These are phyloP conservation scores for Fusarium albidum DNA, from an alignment of 2,329 filamentous ascomycete species.

Conservation along the genomic window DNA sequence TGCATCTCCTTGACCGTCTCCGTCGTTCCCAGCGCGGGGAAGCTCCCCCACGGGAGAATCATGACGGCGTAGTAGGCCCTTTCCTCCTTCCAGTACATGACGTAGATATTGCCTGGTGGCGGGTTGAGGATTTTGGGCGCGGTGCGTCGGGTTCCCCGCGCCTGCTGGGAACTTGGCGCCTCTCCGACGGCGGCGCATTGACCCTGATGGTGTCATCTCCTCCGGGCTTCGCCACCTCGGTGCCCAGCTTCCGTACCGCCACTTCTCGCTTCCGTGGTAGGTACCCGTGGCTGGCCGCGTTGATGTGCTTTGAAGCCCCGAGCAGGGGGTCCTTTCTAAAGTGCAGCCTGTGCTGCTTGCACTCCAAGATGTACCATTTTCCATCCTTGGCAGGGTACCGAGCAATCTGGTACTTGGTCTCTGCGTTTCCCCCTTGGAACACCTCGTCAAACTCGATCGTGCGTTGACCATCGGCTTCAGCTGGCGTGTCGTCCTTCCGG, in stretches of 20 bases:
- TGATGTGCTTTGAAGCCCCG: conserved; percentile 5
- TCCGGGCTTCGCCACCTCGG: neutral
- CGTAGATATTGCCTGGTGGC: conserved; percentile 11
- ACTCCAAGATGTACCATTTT: conserved; percentile 18
- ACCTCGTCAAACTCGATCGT: conserved; percentile 14
- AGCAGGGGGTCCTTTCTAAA: conserved; percentile 5
- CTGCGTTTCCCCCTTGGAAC: conserved; percentile 13
- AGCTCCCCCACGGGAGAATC: neutral
- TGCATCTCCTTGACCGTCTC: neutral
- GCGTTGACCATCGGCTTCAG: neutral
- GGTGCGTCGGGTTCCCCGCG: neutral
- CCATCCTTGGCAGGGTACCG: neutral
- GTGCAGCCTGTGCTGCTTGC: neutral
- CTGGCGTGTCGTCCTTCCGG: too few species aligned
- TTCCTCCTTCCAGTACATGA: neutral
- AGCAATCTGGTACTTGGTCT: conserved; percentile 1
- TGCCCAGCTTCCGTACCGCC: conserved; percentile 6
- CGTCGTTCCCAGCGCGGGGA: neutral
- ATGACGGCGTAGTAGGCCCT: neutral
- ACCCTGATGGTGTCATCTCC: too few species aligned
- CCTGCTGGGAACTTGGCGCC: too few species aligned
- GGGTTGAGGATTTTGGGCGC: neutral
- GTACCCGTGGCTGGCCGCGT: neutral
- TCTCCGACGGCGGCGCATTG: too few species aligned
- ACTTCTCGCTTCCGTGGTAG: rapidly evolving